A percentile compares a stretch with the other conserved stretches of the same genome.
phyloP scores from a whole-genome alignment of 1,139 yeast genomes.

The Blastobotrys proliferans region DNA sequence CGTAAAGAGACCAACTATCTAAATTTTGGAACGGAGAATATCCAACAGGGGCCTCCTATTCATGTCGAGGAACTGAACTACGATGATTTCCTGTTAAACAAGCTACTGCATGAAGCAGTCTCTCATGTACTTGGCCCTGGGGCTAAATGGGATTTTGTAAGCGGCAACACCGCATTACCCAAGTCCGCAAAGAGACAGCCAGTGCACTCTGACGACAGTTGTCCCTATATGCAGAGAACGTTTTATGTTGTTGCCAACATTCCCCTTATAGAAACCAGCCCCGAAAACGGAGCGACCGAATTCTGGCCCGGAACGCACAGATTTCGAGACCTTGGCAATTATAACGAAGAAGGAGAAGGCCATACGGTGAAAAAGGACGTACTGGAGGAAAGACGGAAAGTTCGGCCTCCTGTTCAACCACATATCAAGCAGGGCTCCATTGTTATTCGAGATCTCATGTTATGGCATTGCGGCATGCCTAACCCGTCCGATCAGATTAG shows the following conservation, averaged over 20 bases:
- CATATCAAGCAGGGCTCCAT: conserved; percentile 12
- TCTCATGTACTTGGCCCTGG: conserved; percentile 20
- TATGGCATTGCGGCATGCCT: conserved; percentile 20
- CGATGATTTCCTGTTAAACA: conserved; percentile 20
- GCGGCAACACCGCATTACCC: conserved; percentile 24
- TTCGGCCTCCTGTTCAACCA: conserved; percentile 16
- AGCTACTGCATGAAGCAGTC: conserved; percentile 18
- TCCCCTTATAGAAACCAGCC: conserved; percentile 14
- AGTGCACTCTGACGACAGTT: conserved; percentile 16
- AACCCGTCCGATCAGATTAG: conserved; percentile 15
- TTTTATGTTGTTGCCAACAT: conserved; percentile 15
- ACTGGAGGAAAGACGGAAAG: conserved; percentile 8
- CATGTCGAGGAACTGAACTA: conserved; percentile 15
- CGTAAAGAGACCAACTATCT: conserved; percentile 12
- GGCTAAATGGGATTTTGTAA: conserved; percentile 20
- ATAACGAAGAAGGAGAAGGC: background rate
- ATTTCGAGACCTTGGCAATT: conserved; percentile 5
- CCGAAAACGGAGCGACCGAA: conserved; percentile 16
- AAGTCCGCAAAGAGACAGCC: conserved; percentile 16
- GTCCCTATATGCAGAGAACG: conserved; percentile 10
- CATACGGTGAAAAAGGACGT: conserved; percentile 5
- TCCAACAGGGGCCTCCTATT: conserved; percentile 24
- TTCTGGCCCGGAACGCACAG: conserved; percentile 18
- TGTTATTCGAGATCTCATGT: conserved; percentile 15
- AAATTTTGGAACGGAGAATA: conserved; percentile 23